phyloP scores from a whole-genome alignment of 2,329 filamentous ascomycete species.

The Zasmidium citrigriseum region DNA sequence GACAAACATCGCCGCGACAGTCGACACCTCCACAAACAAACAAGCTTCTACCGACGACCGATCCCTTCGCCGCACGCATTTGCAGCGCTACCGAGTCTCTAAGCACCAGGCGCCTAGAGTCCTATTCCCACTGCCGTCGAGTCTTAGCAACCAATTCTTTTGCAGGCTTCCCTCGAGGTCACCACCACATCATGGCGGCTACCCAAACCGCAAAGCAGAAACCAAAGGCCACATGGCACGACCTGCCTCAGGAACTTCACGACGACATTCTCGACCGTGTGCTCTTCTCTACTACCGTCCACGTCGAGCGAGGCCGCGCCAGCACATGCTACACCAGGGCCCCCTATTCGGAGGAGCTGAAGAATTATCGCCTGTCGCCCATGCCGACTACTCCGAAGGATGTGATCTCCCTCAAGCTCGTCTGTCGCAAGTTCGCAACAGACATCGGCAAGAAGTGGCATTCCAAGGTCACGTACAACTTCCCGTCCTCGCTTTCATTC shows the following conservation, averaged over 20 bases:
- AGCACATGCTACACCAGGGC: too few relatives aligned
- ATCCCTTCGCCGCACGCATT: too few relatives aligned
- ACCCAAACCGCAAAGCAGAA: background rate
- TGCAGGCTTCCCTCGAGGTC: too few relatives aligned
- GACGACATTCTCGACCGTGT: background rate
- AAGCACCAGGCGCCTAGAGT: too few relatives aligned
- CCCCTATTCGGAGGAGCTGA: too few relatives aligned
- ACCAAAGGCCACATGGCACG: background rate
- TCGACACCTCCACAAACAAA: too few relatives aligned
- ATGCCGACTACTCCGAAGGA: background rate
- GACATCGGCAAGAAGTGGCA: conserved; percentile 10
- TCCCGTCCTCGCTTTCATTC: conserved; percentile 10
- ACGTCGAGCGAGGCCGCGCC: background rate
- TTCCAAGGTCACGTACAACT: conserved; percentile 8
- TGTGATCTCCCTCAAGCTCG: conserved; percentile 1
- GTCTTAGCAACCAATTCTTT: too few relatives aligned
- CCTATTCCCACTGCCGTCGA: too few relatives aligned
- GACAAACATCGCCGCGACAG: too few relatives aligned
- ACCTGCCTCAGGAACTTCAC: background rate
- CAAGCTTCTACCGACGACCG: too few relatives aligned
- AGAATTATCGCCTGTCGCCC: background rate
- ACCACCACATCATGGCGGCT: too few relatives aligned
- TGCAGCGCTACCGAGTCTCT: too few relatives aligned
- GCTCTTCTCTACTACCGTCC: background rate
- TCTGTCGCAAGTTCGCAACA: conserved; percentile 2